These are phyloP conservation scores for Marvania coccoides DNA, from an alignment of 139 green algal species.

Conservation along the genomic window DNA sequence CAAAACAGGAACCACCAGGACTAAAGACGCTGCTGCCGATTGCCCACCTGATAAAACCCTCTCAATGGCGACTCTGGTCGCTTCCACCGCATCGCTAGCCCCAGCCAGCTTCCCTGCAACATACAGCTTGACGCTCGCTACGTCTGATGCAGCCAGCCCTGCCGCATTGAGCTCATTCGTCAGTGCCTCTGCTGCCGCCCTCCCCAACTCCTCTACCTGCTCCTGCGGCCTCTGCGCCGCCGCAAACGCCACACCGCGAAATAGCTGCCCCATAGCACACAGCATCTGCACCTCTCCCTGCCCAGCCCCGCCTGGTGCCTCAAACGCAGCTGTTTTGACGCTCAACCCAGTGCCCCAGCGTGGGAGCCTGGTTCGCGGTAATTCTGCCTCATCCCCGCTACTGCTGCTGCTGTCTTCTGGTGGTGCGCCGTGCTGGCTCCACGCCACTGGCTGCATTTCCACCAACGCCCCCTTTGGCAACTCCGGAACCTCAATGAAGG, in stretches of 20 bases:
- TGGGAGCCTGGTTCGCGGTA: no score
- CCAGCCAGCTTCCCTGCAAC: background rate
- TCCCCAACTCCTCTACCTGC: background rate
- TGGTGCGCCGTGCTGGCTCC: background rate
- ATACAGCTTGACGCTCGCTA: constrained; percentile 14
- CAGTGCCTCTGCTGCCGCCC: background rate
- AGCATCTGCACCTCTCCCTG: background rate
- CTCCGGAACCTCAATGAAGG: constrained; percentile 43
- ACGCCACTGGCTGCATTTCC: constrained; percentile 60
- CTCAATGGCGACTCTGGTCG: no score
- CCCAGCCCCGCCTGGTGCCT: constrained; percentile 22
- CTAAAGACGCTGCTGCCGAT: no score
- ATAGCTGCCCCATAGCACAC: background rate
- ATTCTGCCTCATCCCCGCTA: background rate
- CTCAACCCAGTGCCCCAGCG: no score
- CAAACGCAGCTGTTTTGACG: no score
- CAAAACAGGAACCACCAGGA: no score
- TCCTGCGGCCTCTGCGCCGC: background rate
- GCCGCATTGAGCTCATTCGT: background rate
- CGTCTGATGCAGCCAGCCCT: constrained; percentile 4
- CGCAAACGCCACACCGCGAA: background rate
- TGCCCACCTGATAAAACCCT: no score
- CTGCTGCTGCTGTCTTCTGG: background rate
- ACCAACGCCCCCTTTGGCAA: constrained; percentile 51
- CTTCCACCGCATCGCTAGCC: no score